phyloP scores from a whole-genome alignment of 768 basidiomycete genomes.

The Naganishia kalamii region DNA sequence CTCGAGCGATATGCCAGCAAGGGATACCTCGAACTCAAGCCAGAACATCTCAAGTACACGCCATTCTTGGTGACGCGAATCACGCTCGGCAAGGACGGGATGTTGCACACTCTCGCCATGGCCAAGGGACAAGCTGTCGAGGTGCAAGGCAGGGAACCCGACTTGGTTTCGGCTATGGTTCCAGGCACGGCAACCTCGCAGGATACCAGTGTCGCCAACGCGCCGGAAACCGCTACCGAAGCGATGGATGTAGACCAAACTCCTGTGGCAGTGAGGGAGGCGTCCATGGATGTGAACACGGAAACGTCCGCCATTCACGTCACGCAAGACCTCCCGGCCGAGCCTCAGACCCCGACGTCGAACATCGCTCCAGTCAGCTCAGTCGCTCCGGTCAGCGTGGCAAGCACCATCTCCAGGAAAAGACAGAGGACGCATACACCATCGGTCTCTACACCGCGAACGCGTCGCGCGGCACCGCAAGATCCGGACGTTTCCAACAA shows the following conservation, averaged over 20 bases:
- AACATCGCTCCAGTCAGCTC: neutral
- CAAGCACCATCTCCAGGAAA: neutral
- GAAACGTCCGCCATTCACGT: neutral
- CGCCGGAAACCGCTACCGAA: neutral
- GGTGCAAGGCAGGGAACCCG: conserved; percentile 15
- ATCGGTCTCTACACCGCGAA: neutral
- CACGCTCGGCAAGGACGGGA: conserved; percentile 13
- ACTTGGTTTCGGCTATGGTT: neutral
- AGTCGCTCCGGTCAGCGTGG: neutral
- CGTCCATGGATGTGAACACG: too few species aligned
- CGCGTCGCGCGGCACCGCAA: neutral
- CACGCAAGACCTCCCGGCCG: neutral
- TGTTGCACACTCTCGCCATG: conserved; percentile 9
- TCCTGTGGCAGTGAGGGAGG: too few species aligned
- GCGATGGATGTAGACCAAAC: neutral
- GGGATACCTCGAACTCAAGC: conserved; percentile 63
- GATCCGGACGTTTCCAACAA: neutral
- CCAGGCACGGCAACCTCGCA: neutral
- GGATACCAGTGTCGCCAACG: neutral
- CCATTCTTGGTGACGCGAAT: conserved; percentile 67
- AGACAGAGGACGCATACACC: neutral
- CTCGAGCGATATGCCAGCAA: conserved; percentile 67
- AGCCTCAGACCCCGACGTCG: neutral
- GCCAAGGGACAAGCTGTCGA: conserved; percentile 21
- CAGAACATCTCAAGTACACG: conserved; percentile 88